A percentile compares a stretch with the other conserved stretches of the same genome.
phyloP scores from a whole-genome alignment of 257 asterid species.

The Jacaranda mimosifolia region DNA sequence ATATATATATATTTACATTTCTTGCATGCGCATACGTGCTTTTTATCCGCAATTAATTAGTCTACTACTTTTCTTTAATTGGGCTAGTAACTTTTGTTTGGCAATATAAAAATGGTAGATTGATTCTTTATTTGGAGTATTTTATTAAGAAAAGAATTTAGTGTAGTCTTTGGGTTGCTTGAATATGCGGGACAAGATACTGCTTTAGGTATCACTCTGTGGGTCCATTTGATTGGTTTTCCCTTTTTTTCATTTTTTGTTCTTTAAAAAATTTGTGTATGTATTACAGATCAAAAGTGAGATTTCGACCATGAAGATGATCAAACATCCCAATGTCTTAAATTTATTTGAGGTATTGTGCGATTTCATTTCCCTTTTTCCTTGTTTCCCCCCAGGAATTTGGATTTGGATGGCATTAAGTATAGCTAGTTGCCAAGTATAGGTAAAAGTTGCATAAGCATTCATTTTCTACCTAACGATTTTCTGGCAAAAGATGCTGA shows the following conservation, averaged over 20 bases:
- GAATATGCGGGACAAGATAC: not conserved
- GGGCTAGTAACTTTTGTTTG: not conserved
- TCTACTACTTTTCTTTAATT: not conserved
- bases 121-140: not conserved
- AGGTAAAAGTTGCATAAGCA: not conserved
- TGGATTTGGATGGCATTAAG: too few species aligned
- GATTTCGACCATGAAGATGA: slow-evolving; percentile 87
- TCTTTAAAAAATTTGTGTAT: not conserved
- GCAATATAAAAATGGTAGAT: too few species aligned
- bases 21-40: not conserved
- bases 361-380: not conserved
- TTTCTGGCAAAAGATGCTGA: not conserved
- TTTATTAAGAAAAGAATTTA: not conserved
- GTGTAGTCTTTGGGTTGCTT: not conserved
- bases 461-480: not conserved
- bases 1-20: not conserved
- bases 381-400: too few species aligned
- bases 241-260: not conserved
- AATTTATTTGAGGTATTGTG: slow-evolving; percentile 66
- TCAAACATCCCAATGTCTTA: slow-evolving; percentile 84
- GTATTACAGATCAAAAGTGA: slow-evolving; percentile 75
- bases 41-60: not conserved
- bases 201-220: not conserved
- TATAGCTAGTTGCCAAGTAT: not conserved
- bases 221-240: not conserved